Base-by-base conservation (phyloP, 495 filamentous ascomycete genomes). In the Hyaloscypha variabilis region DNA sequence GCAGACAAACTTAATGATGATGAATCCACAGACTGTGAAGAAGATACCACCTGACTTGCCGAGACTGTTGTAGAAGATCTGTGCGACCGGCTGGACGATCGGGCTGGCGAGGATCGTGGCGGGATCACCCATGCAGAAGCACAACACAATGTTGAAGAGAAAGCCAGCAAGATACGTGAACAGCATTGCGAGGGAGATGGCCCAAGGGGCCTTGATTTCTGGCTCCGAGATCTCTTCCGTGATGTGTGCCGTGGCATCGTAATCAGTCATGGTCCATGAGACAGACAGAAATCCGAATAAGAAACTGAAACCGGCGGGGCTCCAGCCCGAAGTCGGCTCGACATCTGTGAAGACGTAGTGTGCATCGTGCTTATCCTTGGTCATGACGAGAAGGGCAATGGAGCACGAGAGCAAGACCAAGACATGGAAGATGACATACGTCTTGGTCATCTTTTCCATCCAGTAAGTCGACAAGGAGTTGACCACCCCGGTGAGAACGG, bases 201-300 rank as follows among this genome's bases (percentile, higher is more conserved):
- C 85, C 78, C 72, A 85, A 21, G 87, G 85, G 3, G 86, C 84
- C 64, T 87, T 83, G 59, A 79, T 71, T 31, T 86, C 82, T 0
- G 87, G 87, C 30, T 86, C 71, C 23, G 76, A 79, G 58, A 88
- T 87, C 52, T 89, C 87, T 73, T 89, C 87, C 23, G 86, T 81
- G 58, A 88, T 88, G 60, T 86, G 84, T 3, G 84, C 82, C 13
- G 83, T 86, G 5, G 83, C 83, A 71, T 87, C 85, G 66, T 86
- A 83, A 63, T 80, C 75, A 23, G 83, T 88, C 83, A 86, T 87
- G 50, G 85, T 88, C 87, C 88, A 91, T 0, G 85, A 84, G 28
- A 88, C 88, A 10, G 85, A 86, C 25, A 91, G 74, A 71, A 89
- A 90, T 24, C 88, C 88, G 65, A 91, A 89, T 31, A 91, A 71